phyloP scores from a whole-genome alignment of 805 yeast genomes.

The Starmerella kuoi region DNA sequence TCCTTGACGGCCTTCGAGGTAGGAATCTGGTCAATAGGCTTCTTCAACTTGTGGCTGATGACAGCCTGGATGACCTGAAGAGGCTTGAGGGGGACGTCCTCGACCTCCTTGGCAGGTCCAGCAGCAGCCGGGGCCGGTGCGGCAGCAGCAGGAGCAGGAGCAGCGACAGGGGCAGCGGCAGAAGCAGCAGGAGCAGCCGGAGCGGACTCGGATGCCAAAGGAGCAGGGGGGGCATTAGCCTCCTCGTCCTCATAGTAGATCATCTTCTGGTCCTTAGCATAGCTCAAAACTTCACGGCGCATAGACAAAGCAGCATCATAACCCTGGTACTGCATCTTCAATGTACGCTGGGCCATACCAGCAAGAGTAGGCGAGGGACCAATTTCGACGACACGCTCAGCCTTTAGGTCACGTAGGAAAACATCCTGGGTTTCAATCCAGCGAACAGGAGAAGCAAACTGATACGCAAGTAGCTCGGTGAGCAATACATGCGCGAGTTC shows the following conservation, averaged over 20 bases:
- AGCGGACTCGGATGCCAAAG: slow-evolving; percentile 26
- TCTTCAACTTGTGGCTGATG: slow-evolving; percentile 93
- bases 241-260: slow-evolving; percentile 67
- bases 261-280: slow-evolving; percentile 90
- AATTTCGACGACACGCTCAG: slow-evolving; percentile 94
- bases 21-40: slow-evolving; percentile 73
- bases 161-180: slow-evolving; percentile 47
- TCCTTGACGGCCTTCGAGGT: slow-evolving; percentile 90
- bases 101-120: slow-evolving; percentile 71
- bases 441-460: slow-evolving; percentile 98
- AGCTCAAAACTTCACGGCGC: slow-evolving; percentile 88
- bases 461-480: slow-evolving; percentile 94
- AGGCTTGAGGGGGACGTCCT: slow-evolving; percentile 87
- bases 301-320: slow-evolving; percentile 92
- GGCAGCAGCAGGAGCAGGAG: slow-evolving; percentile 44
- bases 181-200: slow-evolving; percentile 40
- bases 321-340: slow-evolving; percentile 88
- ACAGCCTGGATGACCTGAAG: slow-evolving; percentile 68
- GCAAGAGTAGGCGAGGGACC: slow-evolving; percentile 99
- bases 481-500: slow-evolving; percentile 89
- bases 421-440: slow-evolving; percentile 99
- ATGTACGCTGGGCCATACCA: slow-evolving; percentile 96
- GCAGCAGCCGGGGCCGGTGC: slow-evolving; percentile 57
- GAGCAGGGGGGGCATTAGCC: slow-evolving; percentile 25
- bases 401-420: slow-evolving; percentile 80